Base-by-base conservation (phyloP, 495 filamentous ascomycete species). In the Friedmanniomyces simplex region DNA sequence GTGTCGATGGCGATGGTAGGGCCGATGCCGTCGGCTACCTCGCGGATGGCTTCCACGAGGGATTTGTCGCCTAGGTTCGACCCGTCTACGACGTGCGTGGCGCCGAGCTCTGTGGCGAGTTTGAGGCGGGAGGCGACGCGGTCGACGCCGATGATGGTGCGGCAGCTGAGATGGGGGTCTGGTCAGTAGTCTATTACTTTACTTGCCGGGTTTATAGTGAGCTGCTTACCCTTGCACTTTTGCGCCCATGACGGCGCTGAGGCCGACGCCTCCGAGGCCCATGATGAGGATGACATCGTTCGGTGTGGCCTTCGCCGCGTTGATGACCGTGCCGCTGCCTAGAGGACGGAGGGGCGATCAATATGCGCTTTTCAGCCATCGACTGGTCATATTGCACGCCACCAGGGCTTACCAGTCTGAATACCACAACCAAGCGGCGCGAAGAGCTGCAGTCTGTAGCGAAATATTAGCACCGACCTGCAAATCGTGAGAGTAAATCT, bases 381-480 rank as follows among this genome's bases (percentile, higher is more conserved):
- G n/a, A n/a, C n/a, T n/a, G n/a, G n/a, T n/a, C n/a, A n/a, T n/a
- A n/a, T n/a, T n/a, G n/a, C n/a, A n/a, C n/a, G n/a, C n/a, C n/a
- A n/a, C n/a, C n/a, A n/a, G n/a, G n/a, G n/a, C 20, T 63, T 65
- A 10, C 73, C 73, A 8, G 73, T 76, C 60, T 71, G 69, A 30
- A 74, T 64, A 2, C 71, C 73, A 47, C 73, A 75, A 7, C 73
- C 73, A 37, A 76, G 66, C 2, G 73, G 72, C 8, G 73, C 66
- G 24, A 71, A 67, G 0, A 72, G 46, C 11, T 60, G 58, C 49
- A 73, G 42, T n/a, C n/a, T n/a, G n/a, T n/a, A n/a, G n/a, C n/a
- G n/a, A n/a, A n/a, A n/a, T n/a, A n/a, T n/a, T n/a, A n/a, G n/a
- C n/a, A n/a, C n/a, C n/a, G n/a, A n/a, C n/a, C n/a, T n/a, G n/a